phyloP scores from a whole-genome alignment of 305 asterid species.

The Coffea humblotiana region DNA sequence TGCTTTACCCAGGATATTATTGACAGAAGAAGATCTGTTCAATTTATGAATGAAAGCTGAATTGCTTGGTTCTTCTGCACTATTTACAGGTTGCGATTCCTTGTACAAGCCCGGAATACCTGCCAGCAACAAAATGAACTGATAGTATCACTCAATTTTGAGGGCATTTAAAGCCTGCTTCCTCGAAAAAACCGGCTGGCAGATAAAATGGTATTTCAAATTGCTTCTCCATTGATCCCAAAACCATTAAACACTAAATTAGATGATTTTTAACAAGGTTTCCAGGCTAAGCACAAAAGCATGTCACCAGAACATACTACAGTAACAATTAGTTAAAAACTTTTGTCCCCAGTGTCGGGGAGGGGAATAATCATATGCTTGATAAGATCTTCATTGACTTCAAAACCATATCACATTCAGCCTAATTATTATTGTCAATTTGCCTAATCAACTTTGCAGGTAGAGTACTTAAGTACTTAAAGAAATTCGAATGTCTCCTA shows the following conservation, averaged over 20 bases:
- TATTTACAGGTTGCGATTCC: background rate
- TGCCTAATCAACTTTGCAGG: background rate
- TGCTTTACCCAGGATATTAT: background rate
- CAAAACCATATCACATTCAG: too few relatives aligned
- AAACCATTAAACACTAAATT: background rate
- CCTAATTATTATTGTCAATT: background rate
- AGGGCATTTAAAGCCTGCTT: too few relatives aligned
- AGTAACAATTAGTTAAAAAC: background rate
- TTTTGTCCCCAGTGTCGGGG: background rate
- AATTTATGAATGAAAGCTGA: background rate
- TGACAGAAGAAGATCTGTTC: background rate
- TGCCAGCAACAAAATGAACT: background rate
- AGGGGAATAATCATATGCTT: too few relatives aligned
- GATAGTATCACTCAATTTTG: background rate
- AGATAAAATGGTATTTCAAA: background rate
- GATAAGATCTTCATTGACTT: too few relatives aligned
- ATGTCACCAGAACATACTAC: background rate
- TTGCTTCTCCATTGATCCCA: background rate
- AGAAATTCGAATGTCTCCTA: background rate
- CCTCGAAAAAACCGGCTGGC: background rate
- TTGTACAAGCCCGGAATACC: background rate
- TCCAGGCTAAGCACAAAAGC: background rate
- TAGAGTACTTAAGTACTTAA: background rate
- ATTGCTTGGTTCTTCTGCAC: background rate
- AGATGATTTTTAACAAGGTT: background rate